Evolutionary conservation across 305 asterid genomes (phyloP).

Genomic region (Rubia balearica): DNA sequence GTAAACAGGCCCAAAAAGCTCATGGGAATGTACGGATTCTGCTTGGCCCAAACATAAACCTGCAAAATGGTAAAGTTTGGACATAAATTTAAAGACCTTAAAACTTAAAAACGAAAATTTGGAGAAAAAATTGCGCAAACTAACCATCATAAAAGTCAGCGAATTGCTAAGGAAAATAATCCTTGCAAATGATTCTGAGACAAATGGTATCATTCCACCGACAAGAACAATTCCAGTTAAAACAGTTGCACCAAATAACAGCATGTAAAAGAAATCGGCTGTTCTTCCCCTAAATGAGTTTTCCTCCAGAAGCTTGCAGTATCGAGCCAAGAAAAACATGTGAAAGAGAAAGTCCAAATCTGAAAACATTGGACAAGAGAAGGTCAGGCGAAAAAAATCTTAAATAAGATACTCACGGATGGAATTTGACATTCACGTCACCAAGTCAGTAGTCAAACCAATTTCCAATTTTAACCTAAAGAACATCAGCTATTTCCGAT

Average conservation of each 20-base stretch:
- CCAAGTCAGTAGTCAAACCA: background rate
- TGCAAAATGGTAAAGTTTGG: constrained; percentile 22
- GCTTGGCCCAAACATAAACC: constrained; percentile 99
- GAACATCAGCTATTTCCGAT: background rate
- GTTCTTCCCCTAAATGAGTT: constrained; percentile 94
- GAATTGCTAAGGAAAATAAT: constrained; percentile 98
- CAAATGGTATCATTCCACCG: constrained; percentile 96
- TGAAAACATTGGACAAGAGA: constrained; percentile 30
- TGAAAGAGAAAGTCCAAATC: constrained; percentile 97
- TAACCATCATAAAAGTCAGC: constrained; percentile 96
- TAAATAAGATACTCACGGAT: background rate
- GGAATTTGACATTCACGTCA: background rate
- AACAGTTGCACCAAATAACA: constrained; percentile 85
- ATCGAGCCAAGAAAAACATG: constrained; percentile 99
- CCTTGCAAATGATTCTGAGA: constrained; percentile 88
- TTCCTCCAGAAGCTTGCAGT: constrained; percentile 98
- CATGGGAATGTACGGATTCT: constrained; percentile 95
- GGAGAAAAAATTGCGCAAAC: constrained; percentile 19
- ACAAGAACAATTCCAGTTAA: constrained; percentile 85
- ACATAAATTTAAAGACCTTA: background rate
- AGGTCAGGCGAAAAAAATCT: background rate
- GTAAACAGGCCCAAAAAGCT: constrained; percentile 96
- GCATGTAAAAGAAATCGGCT: constrained; percentile 94
- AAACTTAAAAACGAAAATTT: background rate
- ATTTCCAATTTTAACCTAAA: background rate